Evolutionary conservation across 2,329 filamentous ascomycete genomes (phyloP).

Genomic region (Colletotrichum sp.): DNA sequence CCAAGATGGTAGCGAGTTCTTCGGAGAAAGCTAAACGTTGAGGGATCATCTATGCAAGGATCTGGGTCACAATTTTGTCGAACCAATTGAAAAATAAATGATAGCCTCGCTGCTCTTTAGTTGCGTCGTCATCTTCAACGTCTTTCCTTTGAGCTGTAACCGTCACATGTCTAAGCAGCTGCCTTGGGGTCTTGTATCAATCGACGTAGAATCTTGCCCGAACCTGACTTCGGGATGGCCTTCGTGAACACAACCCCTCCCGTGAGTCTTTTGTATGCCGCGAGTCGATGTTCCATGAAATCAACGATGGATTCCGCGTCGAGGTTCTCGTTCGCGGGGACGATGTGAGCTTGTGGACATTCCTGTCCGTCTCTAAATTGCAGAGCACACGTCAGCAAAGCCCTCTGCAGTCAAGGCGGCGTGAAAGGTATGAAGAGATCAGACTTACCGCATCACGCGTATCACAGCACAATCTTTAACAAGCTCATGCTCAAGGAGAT

Average conservation of each 20-base stretch:
- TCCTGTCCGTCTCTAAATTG: background rate
- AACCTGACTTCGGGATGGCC: background rate
- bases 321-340: background rate
- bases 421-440: too few relatives aligned
- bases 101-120: rapidly evolving
- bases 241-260: background rate
- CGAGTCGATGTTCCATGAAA: background rate
- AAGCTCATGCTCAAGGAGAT: background rate
- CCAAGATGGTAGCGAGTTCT: background rate
- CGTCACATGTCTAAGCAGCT: background rate
- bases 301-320: background rate
- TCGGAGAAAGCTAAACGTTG: rapidly evolving
- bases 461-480: background rate
- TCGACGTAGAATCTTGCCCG: background rate
- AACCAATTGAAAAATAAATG: too few relatives aligned
- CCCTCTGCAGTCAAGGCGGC: too few relatives aligned
- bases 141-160: too few relatives aligned
- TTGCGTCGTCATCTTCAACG: rapidly evolving
- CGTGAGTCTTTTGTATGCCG: background rate
- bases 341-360: background rate
- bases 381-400: background rate
- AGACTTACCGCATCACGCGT: too few relatives aligned
- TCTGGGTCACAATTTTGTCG: rapidly evolving
- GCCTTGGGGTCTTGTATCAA: background rate
- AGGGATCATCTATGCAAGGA: rapidly evolving